These are phyloP conservation scores for Hyaloscypha finlandica DNA, from an alignment of 495 filamentous ascomycete species.

Conservation along the genomic window DNA sequence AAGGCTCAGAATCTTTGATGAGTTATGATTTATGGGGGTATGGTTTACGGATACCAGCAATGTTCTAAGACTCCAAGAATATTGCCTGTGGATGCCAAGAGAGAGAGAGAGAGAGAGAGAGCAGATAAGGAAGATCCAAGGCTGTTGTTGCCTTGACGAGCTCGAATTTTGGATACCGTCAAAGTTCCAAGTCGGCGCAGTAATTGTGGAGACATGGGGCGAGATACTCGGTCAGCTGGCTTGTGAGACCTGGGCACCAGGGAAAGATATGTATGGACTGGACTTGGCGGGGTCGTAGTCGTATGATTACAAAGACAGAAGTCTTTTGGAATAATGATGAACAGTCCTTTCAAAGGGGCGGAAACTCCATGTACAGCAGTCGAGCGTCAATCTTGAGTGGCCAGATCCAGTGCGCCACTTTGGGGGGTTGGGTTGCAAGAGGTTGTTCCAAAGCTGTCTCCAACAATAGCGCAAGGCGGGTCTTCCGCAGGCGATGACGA, in stretches of 20 bases:
- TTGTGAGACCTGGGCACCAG: not conserved
- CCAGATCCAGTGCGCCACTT: not conserved
- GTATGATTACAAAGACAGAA: not conserved
- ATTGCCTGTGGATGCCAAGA: not conserved
- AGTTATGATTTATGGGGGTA: slow-evolving; percentile 28
- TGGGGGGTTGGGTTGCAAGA: not conserved
- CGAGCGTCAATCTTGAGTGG: not conserved
- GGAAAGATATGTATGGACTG: not conserved
- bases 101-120: not conserved
- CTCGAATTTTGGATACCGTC: not conserved
- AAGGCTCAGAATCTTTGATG: slow-evolving; percentile 36
- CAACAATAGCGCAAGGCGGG: not conserved
- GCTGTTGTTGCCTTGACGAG: not conserved
- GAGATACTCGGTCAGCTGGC: not conserved
- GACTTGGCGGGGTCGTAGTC: not conserved
- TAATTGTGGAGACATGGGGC: not conserved
- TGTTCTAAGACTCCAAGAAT: not conserved
- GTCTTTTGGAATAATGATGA: not conserved
- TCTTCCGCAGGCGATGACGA: not conserved
- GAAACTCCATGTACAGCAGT: not conserved
- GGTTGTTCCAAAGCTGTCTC: not conserved
- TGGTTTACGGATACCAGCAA: not conserved
- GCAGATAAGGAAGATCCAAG: not conserved
- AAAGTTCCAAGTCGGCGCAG: not conserved
- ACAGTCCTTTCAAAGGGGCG: not conserved